These are phyloP conservation scores for Grigorovia jiainica DNA, from an alignment of 805 yeast genomes.

Conservation along the genomic window DNA sequence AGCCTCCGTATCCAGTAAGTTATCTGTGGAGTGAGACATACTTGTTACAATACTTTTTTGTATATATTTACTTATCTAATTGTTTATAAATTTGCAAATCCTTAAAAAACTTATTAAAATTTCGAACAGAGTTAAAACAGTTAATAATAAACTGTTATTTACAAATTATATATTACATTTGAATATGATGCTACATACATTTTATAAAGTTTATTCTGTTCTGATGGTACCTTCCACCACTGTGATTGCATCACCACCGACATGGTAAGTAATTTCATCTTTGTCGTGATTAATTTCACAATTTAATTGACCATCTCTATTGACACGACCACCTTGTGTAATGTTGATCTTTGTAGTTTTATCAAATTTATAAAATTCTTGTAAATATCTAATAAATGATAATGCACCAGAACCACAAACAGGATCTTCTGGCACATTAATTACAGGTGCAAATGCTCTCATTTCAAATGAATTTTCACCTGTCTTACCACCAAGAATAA, in stretches of 20 bases:
- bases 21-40: too few relatives aligned
- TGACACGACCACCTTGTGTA: slow-evolving; percentile 33
- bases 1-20: not conserved
- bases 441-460: slow-evolving; percentile 36
- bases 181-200: too few relatives aligned
- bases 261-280: slow-evolving; percentile 16
- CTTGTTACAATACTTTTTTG: too few relatives aligned
- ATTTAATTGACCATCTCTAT: slow-evolving; percentile 31
- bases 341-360: slow-evolving; percentile 17
- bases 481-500: slow-evolving; percentile 32
- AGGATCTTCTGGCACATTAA: slow-evolving; percentile 39
- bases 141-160: too few relatives aligned
- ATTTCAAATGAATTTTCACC: slow-evolving; percentile 29
- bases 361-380: slow-evolving; percentile 15
- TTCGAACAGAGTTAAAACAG: too few relatives aligned
- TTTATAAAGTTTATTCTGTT: not conserved
- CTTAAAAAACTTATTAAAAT: too few relatives aligned
- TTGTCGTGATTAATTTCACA: slow-evolving; percentile 15
- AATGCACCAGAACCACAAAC: slow-evolving; percentile 47
- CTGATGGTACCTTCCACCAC: slow-evolving; percentile 28
- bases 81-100: too few relatives aligned
- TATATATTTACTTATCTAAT: too few relatives aligned
- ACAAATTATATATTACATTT: too few relatives aligned
- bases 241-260: slow-evolving; percentile 36
- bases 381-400: slow-evolving; percentile 25